Percentiles rank a stretch among this genome's conserved stretches.
Evolutionary conservation across 306 rosid species (phyloP).

Genomic region (Castanopsis chinensis): DNA sequence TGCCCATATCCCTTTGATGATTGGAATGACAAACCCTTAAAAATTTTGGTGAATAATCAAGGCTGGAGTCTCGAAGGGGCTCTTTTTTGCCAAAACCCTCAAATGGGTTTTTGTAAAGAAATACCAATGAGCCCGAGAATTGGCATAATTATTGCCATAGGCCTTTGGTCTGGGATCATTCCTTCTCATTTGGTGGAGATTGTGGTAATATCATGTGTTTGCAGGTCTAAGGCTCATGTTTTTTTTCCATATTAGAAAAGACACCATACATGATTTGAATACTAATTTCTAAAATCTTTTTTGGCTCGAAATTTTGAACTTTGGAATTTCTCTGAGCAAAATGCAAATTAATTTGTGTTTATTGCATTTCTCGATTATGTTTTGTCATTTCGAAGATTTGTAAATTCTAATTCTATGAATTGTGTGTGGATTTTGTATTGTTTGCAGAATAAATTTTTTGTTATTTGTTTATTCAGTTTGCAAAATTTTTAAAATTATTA

Average conservation of each 20-base stretch:
- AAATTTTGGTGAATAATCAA: conserved; percentile 43
- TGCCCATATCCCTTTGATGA: conserved; percentile 18
- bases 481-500: not conserved
- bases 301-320: no score
- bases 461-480: not conserved
- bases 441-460: not conserved
- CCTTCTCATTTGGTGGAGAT: conserved; percentile 22
- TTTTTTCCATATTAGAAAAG: not conserved
- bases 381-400: not conserved
- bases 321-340: no score
- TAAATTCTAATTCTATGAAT: not conserved
- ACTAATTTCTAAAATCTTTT: not conserved
- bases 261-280: not conserved
- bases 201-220: conserved; percentile 10
- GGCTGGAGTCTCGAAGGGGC: conserved; percentile 86
- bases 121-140: conserved; percentile 81
- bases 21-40: conserved; percentile 39
- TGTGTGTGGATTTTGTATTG: not conserved
- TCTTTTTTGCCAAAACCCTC: conserved; percentile 42
- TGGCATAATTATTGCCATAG: conserved; percentile 78
- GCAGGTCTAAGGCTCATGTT: not conserved
- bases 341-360: no score
- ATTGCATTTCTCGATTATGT: no score
- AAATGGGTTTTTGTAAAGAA: conserved; percentile 51
- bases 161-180: conserved; percentile 82